Evolutionary conservation across 2,329 filamentous ascomycete genomes (phyloP).

Genomic region (Colletotrichum spinosum): DNA sequence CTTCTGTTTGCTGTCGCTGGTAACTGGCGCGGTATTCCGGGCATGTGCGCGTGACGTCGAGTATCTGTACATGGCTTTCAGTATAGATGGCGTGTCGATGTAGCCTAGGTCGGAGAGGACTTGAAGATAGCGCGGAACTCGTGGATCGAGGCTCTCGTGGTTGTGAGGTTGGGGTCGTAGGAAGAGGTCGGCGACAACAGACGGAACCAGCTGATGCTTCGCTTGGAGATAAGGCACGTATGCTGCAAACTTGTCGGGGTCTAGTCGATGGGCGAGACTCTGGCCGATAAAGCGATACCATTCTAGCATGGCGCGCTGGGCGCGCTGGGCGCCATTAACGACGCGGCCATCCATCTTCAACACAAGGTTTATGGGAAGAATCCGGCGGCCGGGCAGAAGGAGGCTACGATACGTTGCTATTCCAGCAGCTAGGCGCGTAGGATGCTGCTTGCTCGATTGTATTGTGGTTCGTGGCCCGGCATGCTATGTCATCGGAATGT

Average conservation of each 20-base stretch:
- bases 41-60: slow-evolving; percentile 61
- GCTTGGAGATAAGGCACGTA: slow-evolving; percentile 62
- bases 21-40: slow-evolving; percentile 39
- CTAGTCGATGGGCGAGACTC: slow-evolving; percentile 64
- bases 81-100: slow-evolving; percentile 65
- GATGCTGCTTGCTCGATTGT: no score
- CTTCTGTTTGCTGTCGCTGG: slow-evolving; percentile 8
- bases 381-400: no score
- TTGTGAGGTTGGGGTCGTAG: slow-evolving; percentile 64
- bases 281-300: slow-evolving; percentile 65
- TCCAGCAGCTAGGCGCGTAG: no score
- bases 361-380: no score
- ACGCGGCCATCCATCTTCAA: slow-evolving; percentile 35
- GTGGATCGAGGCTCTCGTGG: slow-evolving; percentile 66
- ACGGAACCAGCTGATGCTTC: slow-evolving; percentile 63
- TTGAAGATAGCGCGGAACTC: slow-evolving; percentile 70
- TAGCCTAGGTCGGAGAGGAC: slow-evolving; percentile 62
- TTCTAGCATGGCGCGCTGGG: slow-evolving; percentile 45
- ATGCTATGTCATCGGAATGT: no score
- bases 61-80: slow-evolving; percentile 67
- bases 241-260: slow-evolving; percentile 63
- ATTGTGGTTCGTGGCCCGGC: no score
- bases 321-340: slow-evolving; percentile 38
- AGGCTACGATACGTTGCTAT: no score
- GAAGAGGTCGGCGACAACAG: slow-evolving; percentile 67